Evolutionary conservation across 306 rosid species (phyloP), one percentile per base, ranked within the genome.

Genomic region (Elaeagnus macrophylla): DNA sequence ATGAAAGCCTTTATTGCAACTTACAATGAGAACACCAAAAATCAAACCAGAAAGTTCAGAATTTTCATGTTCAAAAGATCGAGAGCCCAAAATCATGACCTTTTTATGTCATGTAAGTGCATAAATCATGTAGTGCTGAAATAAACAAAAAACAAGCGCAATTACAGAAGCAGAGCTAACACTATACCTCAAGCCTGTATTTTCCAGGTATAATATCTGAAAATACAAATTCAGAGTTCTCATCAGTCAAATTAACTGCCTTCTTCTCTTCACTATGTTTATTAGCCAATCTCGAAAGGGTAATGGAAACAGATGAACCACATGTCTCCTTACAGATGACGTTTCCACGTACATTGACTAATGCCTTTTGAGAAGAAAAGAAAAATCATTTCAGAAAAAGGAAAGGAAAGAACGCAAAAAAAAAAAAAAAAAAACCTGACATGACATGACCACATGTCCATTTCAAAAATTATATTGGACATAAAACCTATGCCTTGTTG

Each of bases 311-410:
- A 58, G 80, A 80, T 17, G 94, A 49, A 61, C 80, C 84, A 67
- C 96, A 93, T 64, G 70, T 81, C 77, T 82, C 96, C 77, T 84
- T 93, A 82, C 96, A 93, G 62, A 51, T 65, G 53, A 93, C 85
- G 44, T 81, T 70, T 61, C 96, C 96, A 4, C 11, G 75, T 56
- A 87, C 72, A 70, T 85, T 93, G 79, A 87, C 95, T 51, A 93
- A 73, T 53, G 91, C 99, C 99, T 87, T 73, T 25, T 25, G 32
- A 25, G 32, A 25, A 5, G 32, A 25, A 5, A 25, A 25, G 32
- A 25, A 72, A 65, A 53, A 55, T 68, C 19, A 51, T 18, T 51
- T 57, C 70, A 19, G 57, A 12, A 41, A 59, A 52, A 62, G 37
- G 39, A 61, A 37, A 19, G 54, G 11, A 57, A 13, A 56, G 54